These are phyloP conservation scores for Boletus rubropictus DNA, from an alignment of 768 basidiomycete species.

Conservation along the genomic window DNA sequence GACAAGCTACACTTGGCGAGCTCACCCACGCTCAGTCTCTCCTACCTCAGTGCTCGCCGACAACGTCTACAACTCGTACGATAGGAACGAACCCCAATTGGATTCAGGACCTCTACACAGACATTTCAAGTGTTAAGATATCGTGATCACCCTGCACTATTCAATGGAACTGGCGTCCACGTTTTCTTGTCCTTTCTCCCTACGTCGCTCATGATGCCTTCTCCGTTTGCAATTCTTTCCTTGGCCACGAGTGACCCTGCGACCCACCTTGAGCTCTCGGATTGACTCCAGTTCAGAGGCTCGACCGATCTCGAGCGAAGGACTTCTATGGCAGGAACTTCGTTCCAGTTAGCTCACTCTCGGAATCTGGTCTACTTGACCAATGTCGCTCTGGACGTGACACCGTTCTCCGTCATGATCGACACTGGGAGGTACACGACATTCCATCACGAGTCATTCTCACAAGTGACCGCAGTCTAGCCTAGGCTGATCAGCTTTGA, in stretches of 20 bases:
- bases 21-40: neutral
- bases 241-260: slow-evolving; percentile 5
- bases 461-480: neutral
- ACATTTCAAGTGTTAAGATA: neutral
- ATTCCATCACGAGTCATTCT: neutral
- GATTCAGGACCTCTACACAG: too few species aligned
- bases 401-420: slow-evolving; percentile 31
- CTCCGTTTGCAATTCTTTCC: too few species aligned
- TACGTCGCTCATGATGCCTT: slow-evolving; percentile 10
- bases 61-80: neutral
- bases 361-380: slow-evolving; percentile 34
- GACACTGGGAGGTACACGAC: slow-evolving; percentile 43
- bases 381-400: slow-evolving; percentile 37
- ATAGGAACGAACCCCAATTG: too few species aligned
- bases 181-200: neutral
- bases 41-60: neutral
- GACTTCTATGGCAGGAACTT: slow-evolving; percentile 23
- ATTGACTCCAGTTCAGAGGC: slow-evolving; percentile 7
- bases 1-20: neutral
- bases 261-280: slow-evolving; percentile 13
- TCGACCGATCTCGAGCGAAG: slow-evolving; percentile 20
- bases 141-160: neutral
- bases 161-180: neutral
- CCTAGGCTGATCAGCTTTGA: slow-evolving; percentile 39
- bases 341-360: slow-evolving; percentile 16